These are phyloP conservation scores for Macrotyloma uniflorum DNA, from an alignment of 306 rosid species.

Conservation along the genomic window DNA sequence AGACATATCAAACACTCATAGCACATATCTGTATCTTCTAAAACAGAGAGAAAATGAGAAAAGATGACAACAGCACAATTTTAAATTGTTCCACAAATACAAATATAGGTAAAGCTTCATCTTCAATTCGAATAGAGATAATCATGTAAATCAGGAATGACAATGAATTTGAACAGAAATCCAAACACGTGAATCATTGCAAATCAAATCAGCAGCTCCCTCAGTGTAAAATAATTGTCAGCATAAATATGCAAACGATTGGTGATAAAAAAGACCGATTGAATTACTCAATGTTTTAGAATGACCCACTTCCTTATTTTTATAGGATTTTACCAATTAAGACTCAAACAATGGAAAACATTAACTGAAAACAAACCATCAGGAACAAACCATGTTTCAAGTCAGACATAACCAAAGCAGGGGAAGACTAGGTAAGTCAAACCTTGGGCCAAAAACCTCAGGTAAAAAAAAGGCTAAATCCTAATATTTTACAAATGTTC, in stretches of 20 bases:
- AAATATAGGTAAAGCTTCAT: neutral
- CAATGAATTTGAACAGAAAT: neutral
- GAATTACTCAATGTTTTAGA: neutral
- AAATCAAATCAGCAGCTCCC: neutral
- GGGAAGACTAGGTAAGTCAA: constrained; percentile 4
- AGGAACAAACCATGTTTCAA: neutral
- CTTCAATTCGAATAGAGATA: neutral
- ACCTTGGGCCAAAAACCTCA: neutral
- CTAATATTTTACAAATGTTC: neutral
- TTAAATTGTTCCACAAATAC: neutral
- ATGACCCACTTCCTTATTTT: neutral
- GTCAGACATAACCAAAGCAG: neutral
- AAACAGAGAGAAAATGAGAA: neutral
- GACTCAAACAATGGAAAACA: neutral
- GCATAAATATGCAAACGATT: neutral
- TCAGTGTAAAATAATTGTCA: neutral
- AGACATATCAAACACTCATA: neutral
- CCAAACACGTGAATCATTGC: neutral
- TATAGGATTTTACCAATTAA: neutral
- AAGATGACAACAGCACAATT: neutral
- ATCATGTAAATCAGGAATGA: neutral
- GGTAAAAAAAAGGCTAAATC: neutral
- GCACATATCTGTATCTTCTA: neutral
- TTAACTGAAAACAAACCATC: neutral
- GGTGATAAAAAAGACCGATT: neutral